Conservation (phyloP, 2,329 filamentous ascomycete species). For the Claviceps lovelessii region DNA sequence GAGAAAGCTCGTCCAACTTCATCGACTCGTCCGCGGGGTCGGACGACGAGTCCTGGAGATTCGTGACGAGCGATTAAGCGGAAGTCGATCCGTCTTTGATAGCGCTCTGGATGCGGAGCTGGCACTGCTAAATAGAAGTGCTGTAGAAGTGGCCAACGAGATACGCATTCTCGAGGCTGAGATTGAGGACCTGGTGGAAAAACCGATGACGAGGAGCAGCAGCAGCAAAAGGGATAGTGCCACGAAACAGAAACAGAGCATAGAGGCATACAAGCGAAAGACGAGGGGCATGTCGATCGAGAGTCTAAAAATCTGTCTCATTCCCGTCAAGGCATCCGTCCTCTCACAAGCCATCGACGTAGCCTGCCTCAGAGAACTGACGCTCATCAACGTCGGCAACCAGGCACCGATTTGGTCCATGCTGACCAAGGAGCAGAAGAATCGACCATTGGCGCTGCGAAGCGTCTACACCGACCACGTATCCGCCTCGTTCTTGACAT, state of each 20-base stretch:
- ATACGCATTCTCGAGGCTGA: slow-evolving; percentile 6
- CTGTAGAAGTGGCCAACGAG: slow-evolving; percentile 6
- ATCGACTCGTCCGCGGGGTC: slow-evolving; percentile 1
- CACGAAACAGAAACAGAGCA: slow-evolving; percentile 12
- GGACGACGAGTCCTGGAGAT: slow-evolving; percentile 3
- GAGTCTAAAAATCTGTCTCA: slow-evolving; percentile 39
- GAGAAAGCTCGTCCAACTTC: slow-evolving; percentile 1
- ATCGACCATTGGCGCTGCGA: slow-evolving; percentile 35
- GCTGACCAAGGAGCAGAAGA: slow-evolving; percentile 39
- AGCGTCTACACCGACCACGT: slow-evolving; percentile 52
- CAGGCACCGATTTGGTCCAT: slow-evolving; percentile 46
- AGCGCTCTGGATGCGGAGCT: slow-evolving; percentile 20
- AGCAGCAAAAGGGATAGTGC: background rate
- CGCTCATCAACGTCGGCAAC: slow-evolving; percentile 48
- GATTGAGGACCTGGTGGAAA: slow-evolving; percentile 1
- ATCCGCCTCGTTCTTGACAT: slow-evolving; percentile 37
- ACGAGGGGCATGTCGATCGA: slow-evolving; percentile 45
- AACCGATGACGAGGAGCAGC: background rate
- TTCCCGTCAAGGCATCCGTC: slow-evolving; percentile 45
- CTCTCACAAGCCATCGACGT: slow-evolving; percentile 43
- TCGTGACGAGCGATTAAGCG: slow-evolving; percentile 1
- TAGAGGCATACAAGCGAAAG: slow-evolving; percentile 39
- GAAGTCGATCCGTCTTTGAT: background rate
- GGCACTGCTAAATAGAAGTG: slow-evolving; percentile 2
- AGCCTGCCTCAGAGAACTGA: slow-evolving; percentile 39